Conservation (phyloP, 1,139 yeast species). For the Pneumocystis oryctolagi region DNA sequence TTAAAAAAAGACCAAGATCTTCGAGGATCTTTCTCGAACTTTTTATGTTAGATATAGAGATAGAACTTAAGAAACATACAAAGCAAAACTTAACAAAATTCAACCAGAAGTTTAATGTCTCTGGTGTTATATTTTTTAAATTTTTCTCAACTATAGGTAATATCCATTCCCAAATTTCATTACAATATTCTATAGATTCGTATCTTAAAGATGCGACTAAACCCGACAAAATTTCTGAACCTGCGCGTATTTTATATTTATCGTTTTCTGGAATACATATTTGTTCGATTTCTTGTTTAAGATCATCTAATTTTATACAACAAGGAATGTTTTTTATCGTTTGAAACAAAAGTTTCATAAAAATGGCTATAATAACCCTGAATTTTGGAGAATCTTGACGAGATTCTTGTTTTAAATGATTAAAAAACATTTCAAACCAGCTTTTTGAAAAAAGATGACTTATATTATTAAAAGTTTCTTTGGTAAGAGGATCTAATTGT, state of each 20-base stretch:
- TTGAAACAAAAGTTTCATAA: slow-evolving; percentile 9
- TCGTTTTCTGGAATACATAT: slow-evolving; percentile 18
- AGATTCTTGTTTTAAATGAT: slow-evolving; percentile 29
- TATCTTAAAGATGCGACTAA: slow-evolving; percentile 19
- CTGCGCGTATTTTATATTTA: slow-evolving; percentile 27
- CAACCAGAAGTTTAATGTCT: slow-evolving; percentile 62
- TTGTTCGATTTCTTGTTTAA: slow-evolving; percentile 8
- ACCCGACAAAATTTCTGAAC: slow-evolving; percentile 27
- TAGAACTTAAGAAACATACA: slow-evolving; percentile 27
- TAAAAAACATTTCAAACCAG: slow-evolving; percentile 45
- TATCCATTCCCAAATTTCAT: slow-evolving; percentile 31
- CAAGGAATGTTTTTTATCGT: slow-evolving; percentile 8
- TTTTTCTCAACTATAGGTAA: slow-evolving; percentile 37
- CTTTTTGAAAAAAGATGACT: slow-evolving; percentile 36
- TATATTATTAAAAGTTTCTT: slow-evolving; percentile 30
- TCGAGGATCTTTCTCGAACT: slow-evolving; percentile 36
- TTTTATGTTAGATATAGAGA: slow-evolving; percentile 5
- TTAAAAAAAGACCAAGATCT: slow-evolving; percentile 43
- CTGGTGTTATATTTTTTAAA: slow-evolving; percentile 58
- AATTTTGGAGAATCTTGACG: slow-evolving; percentile 23
- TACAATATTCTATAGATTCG: slow-evolving; percentile 15
- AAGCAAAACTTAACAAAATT: slow-evolving; percentile 45
- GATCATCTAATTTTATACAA: slow-evolving; percentile 6
- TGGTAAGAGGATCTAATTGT: slow-evolving; percentile 30
- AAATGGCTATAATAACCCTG: slow-evolving; percentile 17